Evolutionary conservation across 805 yeast species (phyloP).

Genomic region (Kazachstania bromeliacearum): DNA sequence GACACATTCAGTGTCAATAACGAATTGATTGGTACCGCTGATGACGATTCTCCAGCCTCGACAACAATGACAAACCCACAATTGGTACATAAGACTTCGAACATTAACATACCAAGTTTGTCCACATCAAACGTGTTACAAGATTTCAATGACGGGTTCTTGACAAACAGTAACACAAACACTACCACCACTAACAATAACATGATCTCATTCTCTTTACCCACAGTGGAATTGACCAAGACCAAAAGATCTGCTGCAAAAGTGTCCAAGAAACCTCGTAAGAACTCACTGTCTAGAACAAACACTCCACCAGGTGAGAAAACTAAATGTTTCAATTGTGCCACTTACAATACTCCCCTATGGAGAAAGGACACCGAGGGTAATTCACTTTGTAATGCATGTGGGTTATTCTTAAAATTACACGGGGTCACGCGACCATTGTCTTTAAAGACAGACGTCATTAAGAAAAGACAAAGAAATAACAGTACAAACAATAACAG

Average conservation of each 20-base stretch:
- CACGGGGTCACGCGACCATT: constrained; percentile 92
- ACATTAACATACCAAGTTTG: not conserved
- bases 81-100: not conserved
- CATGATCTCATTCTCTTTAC: constrained; percentile 2
- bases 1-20: not conserved
- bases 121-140: not conserved
- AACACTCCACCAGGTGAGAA: not conserved
- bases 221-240: not conserved
- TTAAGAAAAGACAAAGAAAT: constrained; percentile 72
- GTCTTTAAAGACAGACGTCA: constrained; percentile 82
- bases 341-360: constrained; percentile 80
- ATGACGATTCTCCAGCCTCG: not conserved
- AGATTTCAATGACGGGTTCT: no score
- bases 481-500: constrained; percentile 24
- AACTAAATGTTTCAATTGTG: constrained; percentile 71
- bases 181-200: not conserved
- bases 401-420: constrained; percentile 81
- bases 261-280: not conserved
- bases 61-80: not conserved
- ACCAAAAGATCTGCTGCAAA: not conserved
- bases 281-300: not conserved
- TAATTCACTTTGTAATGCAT: constrained; percentile 87
- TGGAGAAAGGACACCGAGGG: constrained; percentile 92
- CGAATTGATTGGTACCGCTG: not conserved
- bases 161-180: not conserved